A percentile compares a stretch with the other conserved stretches of the same genome.
These are phyloP conservation scores for Fonsecaea erecta DNA, from an alignment of 2,329 filamentous ascomycete genomes.

Conservation along the genomic window DNA sequence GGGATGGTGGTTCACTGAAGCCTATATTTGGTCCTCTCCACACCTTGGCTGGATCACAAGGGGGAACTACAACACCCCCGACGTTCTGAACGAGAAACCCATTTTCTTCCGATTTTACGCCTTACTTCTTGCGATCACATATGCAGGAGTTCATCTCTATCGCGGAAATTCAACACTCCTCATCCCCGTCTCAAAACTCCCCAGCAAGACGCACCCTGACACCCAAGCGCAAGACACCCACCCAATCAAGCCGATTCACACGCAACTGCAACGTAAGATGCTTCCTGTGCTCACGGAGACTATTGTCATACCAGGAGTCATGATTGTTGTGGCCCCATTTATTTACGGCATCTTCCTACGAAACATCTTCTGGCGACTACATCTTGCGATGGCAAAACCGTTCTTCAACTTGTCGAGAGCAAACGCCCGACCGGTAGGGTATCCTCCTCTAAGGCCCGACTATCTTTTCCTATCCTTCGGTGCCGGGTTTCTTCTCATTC, in stretches of 20 bases:
- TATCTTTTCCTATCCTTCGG: slow-evolving; percentile 58
- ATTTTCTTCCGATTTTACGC: slow-evolving; percentile 78
- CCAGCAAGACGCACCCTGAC: slow-evolving; percentile 35
- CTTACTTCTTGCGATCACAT: slow-evolving; percentile 64
- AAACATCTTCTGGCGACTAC: slow-evolving; percentile 68
- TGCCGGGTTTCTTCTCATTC: slow-evolving; percentile 68
- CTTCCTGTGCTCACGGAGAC: slow-evolving; percentile 43
- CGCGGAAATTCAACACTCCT: slow-evolving; percentile 73
- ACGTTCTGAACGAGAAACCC: slow-evolving; percentile 81
- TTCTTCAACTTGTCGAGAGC: slow-evolving; percentile 77
- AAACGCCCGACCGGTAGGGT: slow-evolving; percentile 61
- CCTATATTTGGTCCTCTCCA: slow-evolving; percentile 75
- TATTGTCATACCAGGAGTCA: slow-evolving; percentile 45
- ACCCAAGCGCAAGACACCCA: slow-evolving; percentile 45
- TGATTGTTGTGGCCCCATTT: slow-evolving; percentile 55
- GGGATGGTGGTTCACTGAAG: slow-evolving; percentile 76
- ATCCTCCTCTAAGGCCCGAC: slow-evolving; percentile 56
- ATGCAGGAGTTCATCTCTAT: slow-evolving; percentile 75
- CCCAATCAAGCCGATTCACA: slow-evolving; percentile 44
- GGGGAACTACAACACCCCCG: slow-evolving; percentile 58
- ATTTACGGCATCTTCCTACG: slow-evolving; percentile 69
- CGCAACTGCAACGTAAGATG: slow-evolving; percentile 46
- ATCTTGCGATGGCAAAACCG: slow-evolving; percentile 70
- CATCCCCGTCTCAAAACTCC: slow-evolving; percentile 51
- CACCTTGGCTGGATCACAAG: slow-evolving; percentile 75